phyloP scores from a whole-genome alignment of 2,329 filamentous ascomycete genomes.

The Nemania bipapillata region DNA sequence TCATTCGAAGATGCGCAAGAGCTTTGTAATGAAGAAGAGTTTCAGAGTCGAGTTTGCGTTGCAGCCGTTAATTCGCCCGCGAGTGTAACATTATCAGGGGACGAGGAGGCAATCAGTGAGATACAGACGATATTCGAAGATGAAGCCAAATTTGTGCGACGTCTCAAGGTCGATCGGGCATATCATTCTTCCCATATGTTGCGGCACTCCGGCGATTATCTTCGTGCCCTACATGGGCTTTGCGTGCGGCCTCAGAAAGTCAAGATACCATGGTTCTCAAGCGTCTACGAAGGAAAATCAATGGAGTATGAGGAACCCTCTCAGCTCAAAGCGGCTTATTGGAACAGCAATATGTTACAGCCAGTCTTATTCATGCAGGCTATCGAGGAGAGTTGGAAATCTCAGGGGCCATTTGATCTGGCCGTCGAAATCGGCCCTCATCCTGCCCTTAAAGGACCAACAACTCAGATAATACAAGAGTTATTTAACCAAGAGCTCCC shows the following conservation, averaged over 20 bases:
- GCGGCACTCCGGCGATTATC: too few species aligned
- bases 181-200: slow-evolving; percentile 44
- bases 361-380: slow-evolving; percentile 44
- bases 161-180: slow-evolving; percentile 36
- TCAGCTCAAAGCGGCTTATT: slow-evolving; percentile 44
- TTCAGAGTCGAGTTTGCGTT: slow-evolving; percentile 20
- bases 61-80: slow-evolving; percentile 40
- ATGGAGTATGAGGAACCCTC: neutral
- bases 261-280: slow-evolving; percentile 47
- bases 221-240: too few species aligned
- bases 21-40: slow-evolving; percentile 27
- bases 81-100: slow-evolving; percentile 39
- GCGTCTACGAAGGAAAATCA: slow-evolving; percentile 32
- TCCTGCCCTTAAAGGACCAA: slow-evolving; percentile 18
- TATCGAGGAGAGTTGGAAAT: neutral
- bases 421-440: slow-evolving; percentile 28
- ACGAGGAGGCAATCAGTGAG: slow-evolving; percentile 36
- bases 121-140: slow-evolving; percentile 29
- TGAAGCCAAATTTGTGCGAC: slow-evolving; percentile 36
- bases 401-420: neutral
- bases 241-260: too few species aligned
- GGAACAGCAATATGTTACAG: slow-evolving; percentile 52
- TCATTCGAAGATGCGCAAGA: slow-evolving; percentile 40
- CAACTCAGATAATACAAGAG: slow-evolving; percentile 12
- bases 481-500: neutral